Evolutionary conservation across 805 yeast genomes (phyloP).

Genomic region (Kodamaea fukazawae): DNA sequence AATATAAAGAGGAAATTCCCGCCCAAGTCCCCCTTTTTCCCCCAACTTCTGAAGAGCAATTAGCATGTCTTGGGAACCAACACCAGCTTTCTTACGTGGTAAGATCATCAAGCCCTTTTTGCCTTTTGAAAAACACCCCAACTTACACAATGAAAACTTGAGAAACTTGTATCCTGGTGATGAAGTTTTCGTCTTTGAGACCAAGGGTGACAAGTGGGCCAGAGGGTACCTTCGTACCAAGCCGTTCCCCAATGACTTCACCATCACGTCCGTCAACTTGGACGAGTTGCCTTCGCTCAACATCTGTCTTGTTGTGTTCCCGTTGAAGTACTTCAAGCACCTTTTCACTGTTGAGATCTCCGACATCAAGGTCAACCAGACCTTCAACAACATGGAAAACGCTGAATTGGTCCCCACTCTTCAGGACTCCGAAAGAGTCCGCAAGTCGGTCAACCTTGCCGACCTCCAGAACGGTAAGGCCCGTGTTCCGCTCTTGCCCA

Average conservation of each 20-base stretch:
- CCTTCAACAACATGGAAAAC: slow-evolving; percentile 25
- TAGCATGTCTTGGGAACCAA: slow-evolving; percentile 39
- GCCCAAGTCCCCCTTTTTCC: slow-evolving; percentile 1
- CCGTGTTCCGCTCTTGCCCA: slow-evolving; percentile 53
- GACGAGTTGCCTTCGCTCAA: slow-evolving; percentile 62
- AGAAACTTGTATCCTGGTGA: slow-evolving; percentile 71
- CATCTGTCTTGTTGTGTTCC: slow-evolving; percentile 57
- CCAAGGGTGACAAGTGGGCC: slow-evolving; percentile 63
- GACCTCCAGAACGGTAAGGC: background rate
- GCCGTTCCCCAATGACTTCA: slow-evolving; percentile 69
- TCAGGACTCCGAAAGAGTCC: slow-evolving; percentile 29
- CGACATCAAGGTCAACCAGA: slow-evolving; percentile 24
- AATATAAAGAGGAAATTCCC: background rate
- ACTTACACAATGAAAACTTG: slow-evolving; percentile 37
- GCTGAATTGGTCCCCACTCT: slow-evolving; percentile 32
- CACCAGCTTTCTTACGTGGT: slow-evolving; percentile 35
- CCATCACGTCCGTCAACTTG: slow-evolving; percentile 56
- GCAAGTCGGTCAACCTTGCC: slow-evolving; percentile 10
- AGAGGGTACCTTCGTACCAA: slow-evolving; percentile 70
- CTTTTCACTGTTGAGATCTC: slow-evolving; percentile 42
- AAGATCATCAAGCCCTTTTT: slow-evolving; percentile 38
- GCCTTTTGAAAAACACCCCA: slow-evolving; percentile 42
- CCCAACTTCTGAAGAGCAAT: background rate
- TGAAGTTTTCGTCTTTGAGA: slow-evolving; percentile 71
- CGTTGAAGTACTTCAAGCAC: slow-evolving; percentile 51